Percentiles rank a stretch among this genome's conserved stretches.
Conservation (phyloP, 805 yeast species). For the Saccharomyces mikatae region DNA sequence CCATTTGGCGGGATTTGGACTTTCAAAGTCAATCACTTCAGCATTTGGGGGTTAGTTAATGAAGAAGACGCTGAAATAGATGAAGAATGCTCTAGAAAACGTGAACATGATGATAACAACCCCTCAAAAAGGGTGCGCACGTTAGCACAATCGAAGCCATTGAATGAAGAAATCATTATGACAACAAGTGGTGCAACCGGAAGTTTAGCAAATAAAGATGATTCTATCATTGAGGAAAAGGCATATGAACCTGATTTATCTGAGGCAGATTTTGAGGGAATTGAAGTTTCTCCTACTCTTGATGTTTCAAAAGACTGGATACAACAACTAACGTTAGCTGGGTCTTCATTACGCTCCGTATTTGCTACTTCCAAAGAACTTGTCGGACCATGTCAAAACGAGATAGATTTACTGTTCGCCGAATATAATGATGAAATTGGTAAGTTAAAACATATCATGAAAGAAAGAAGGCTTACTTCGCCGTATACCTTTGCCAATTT, state of each 20-base stretch:
- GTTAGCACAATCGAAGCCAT: constrained; percentile 8
- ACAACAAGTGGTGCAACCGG: constrained; percentile 1
- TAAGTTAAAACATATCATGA: constrained; percentile 20
- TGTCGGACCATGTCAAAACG: constrained; percentile 2
- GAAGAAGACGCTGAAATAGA: constrained; percentile 55
- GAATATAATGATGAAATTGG: constrained; percentile 32
- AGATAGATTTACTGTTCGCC: constrained; percentile 31
- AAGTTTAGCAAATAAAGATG: constrained; percentile 14
- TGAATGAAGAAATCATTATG: constrained; percentile 4
- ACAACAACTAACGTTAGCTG: constrained; percentile 50
- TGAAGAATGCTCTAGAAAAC: constrained; percentile 32
- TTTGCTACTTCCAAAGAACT: constrained; percentile 24
- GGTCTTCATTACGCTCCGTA: constrained; percentile 20
- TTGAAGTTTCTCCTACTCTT: constrained; percentile 38
- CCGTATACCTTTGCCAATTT: constrained; percentile 19
- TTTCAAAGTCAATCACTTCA: constrained; percentile 81
- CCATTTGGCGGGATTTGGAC: constrained; percentile 70
- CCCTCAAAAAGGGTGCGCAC: constrained; percentile 3
- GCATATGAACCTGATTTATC: constrained; percentile 61
- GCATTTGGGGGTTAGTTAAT: constrained; percentile 84
- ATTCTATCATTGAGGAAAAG: constrained; percentile 44
- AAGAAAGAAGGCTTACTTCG: constrained; percentile 23
- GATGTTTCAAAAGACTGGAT: constrained; percentile 57
- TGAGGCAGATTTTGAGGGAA: constrained; percentile 38
- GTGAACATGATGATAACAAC: constrained; percentile 12